Conservation (phyloP, 768 basidiomycete genomes). For the Amanita molliuscula region DNA sequence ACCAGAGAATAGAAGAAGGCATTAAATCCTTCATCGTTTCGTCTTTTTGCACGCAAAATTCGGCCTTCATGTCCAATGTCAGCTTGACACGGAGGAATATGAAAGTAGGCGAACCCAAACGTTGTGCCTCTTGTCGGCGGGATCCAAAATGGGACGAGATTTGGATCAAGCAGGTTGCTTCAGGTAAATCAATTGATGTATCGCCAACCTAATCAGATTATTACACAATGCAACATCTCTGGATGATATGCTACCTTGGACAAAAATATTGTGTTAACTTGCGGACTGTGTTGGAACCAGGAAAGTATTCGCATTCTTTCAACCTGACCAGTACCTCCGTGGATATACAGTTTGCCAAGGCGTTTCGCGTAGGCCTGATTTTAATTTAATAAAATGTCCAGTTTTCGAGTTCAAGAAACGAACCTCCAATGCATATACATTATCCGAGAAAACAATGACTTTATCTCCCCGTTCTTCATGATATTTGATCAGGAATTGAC, state of each 20-base stretch:
- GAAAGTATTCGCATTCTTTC: conserved; percentile 94
- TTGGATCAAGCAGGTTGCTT: conserved; percentile 98
- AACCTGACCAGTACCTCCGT: conserved; percentile 89
- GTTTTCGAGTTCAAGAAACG: conserved; percentile 10
- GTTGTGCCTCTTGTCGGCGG: conserved; percentile 94
- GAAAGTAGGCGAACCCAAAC: conserved; percentile 52
- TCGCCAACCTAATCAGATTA: conserved; percentile 70
- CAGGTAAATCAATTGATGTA: conserved; percentile 96
- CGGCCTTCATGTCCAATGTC: conserved; percentile 45
- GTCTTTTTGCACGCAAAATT: conserved; percentile 91
- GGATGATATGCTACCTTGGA: conserved; percentile 52
- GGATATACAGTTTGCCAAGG: conserved; percentile 89
- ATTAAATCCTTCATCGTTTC: conserved; percentile 99
- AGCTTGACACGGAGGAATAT: conserved; percentile 4
- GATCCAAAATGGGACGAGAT: conserved; percentile 99
- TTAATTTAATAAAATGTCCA: background rate
- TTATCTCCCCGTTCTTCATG: conserved; percentile 98
- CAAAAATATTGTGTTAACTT: conserved; percentile 96
- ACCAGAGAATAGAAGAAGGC: conserved; percentile 99
- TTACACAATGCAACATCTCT: background rate
- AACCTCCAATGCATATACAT: conserved; percentile 94
- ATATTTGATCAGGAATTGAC: conserved; percentile 96
- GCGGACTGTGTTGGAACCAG: conserved; percentile 90
- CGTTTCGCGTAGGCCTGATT: conserved; percentile 85
- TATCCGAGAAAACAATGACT: conserved; percentile 98